Percentiles rank a stretch among this genome's conserved stretches.
phyloP scores from a whole-genome alignment of 768 basidiomycete species.

The Termitomyces sp. region DNA sequence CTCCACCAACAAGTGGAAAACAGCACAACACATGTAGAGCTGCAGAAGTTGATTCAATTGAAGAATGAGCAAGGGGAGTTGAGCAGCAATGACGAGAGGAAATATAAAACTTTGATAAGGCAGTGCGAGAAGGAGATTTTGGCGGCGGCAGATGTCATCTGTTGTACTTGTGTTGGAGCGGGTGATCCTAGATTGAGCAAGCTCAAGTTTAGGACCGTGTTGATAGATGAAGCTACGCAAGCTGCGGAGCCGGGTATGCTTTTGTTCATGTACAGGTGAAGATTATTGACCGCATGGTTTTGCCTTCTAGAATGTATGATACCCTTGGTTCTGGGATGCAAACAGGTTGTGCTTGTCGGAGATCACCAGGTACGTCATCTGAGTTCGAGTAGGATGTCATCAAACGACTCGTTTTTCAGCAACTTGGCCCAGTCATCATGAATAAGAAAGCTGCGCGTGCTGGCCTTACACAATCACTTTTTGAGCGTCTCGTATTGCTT shows the following conservation, averaged over 20 bases:
- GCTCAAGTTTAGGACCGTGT: slow-evolving; percentile 96
- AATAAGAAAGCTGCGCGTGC: slow-evolving; percentile 99
- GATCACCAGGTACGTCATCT: slow-evolving; percentile 62
- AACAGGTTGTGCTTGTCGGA: slow-evolving; percentile 96
- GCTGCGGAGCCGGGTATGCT: slow-evolving; percentile 88
- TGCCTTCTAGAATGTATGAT: slow-evolving; percentile 90
- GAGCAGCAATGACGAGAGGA: slow-evolving; percentile 94
- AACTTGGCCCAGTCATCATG: slow-evolving; percentile 99
- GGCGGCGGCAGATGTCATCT: slow-evolving; percentile 93
- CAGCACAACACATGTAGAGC: slow-evolving; percentile 90
- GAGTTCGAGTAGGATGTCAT: not conserved
- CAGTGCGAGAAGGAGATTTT: slow-evolving; percentile 98
- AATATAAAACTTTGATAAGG: slow-evolving; percentile 93
- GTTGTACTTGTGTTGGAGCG: slow-evolving; percentile 96
- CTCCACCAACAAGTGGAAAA: slow-evolving; percentile 97
- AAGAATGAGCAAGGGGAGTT: slow-evolving; percentile 98
- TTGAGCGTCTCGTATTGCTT: slow-evolving; percentile 93
- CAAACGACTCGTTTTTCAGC: slow-evolving; percentile 35
- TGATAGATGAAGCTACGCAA: slow-evolving; percentile 98
- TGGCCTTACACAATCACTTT: slow-evolving; percentile 95
- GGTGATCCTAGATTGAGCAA: slow-evolving; percentile 96
- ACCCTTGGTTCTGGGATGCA: slow-evolving; percentile 94
- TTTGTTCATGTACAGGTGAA: not conserved
- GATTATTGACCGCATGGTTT: slow-evolving; percentile 5
- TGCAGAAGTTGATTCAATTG: slow-evolving; percentile 96